Percentiles rank a stretch among this genome's conserved stretches.
Conservation (phyloP, 2,329 filamentous ascomycete species). For the Samsoniella hepiali region DNA sequence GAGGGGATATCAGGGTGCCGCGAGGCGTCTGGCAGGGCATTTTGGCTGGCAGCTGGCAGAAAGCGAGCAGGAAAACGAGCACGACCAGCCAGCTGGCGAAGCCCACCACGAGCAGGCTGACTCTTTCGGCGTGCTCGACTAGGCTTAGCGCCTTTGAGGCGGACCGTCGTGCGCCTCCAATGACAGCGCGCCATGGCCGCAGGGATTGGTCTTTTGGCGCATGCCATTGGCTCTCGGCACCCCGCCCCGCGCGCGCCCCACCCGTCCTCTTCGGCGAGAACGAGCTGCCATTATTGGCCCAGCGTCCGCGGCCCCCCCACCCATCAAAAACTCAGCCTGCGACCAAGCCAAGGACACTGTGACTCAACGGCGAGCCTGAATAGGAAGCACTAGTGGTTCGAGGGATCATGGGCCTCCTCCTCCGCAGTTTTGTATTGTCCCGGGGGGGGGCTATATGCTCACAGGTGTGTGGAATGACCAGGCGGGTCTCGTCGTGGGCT, state of each 20-base stretch:
- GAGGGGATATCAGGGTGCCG: not conserved
- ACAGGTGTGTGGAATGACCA: not conserved
- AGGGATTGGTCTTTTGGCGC: slow-evolving; percentile 16
- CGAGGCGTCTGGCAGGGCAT: not conserved
- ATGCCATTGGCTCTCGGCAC: not conserved
- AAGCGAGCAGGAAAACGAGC: too few relatives aligned
- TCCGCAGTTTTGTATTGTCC: slow-evolving; percentile 1
- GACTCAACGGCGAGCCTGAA: slow-evolving; percentile 18
- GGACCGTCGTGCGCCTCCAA: slow-evolving; percentile 27
- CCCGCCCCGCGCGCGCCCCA: not conserved
- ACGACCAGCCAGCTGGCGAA: not conserved
- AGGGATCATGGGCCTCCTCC: not conserved
- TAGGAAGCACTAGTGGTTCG: not conserved
- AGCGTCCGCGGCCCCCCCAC: not conserved
- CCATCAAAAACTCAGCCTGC: not conserved
- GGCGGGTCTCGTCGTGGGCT: not conserved
- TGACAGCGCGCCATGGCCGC: slow-evolving; percentile 16
- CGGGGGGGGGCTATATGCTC: not conserved
- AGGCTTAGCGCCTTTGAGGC: slow-evolving; percentile 31
- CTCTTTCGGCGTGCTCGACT: slow-evolving; percentile 44
- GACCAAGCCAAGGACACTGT: not conserved
- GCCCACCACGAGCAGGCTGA: slow-evolving; percentile 26
- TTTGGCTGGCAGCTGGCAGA: not conserved
- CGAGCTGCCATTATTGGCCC: slow-evolving; percentile 9
- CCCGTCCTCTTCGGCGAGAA: slow-evolving; percentile 20